Conservation (phyloP, 306 rosid genomes). For the Parietaria judaica region DNA sequence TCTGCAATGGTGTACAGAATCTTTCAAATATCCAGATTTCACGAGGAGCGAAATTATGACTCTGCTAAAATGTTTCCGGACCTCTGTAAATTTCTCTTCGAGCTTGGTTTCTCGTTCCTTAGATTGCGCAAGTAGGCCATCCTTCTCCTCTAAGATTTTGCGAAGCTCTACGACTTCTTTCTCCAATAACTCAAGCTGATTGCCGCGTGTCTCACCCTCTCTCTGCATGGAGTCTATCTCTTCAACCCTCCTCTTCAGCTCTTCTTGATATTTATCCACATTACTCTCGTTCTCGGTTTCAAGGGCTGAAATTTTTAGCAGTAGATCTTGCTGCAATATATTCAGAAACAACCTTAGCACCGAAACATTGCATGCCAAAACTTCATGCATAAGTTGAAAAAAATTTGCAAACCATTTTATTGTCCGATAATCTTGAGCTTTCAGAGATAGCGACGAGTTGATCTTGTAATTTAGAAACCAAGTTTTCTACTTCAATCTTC, state of each 20-base stretch:
- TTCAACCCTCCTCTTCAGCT: constrained; percentile 54
- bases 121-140: constrained; percentile 41
- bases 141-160: constrained; percentile 50
- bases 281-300: constrained; percentile 58
- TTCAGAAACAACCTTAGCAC: constrained; percentile 22
- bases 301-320: constrained; percentile 52
- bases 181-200: constrained; percentile 43
- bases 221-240: constrained; percentile 44
- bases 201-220: constrained; percentile 45
- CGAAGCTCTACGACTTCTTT: constrained; percentile 48
- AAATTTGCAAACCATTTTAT: constrained; percentile 45
- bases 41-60: constrained; percentile 8
- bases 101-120: constrained; percentile 65
- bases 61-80: constrained; percentile 27
- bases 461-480: constrained; percentile 58
- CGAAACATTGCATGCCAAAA: constrained; percentile 14
- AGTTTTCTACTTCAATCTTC: constrained; percentile 54
- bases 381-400: constrained; percentile 14
- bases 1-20: constrained; percentile 44
- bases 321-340: constrained; percentile 59
- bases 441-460: constrained; percentile 42
- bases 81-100: constrained; percentile 65
- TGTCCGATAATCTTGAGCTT: constrained; percentile 56
- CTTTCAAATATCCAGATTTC: constrained; percentile 15
- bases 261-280: constrained; percentile 48